Base-by-base conservation (phyloP, 2,329 filamentous ascomycete species). In the Pezicula rhizophila region DNA sequence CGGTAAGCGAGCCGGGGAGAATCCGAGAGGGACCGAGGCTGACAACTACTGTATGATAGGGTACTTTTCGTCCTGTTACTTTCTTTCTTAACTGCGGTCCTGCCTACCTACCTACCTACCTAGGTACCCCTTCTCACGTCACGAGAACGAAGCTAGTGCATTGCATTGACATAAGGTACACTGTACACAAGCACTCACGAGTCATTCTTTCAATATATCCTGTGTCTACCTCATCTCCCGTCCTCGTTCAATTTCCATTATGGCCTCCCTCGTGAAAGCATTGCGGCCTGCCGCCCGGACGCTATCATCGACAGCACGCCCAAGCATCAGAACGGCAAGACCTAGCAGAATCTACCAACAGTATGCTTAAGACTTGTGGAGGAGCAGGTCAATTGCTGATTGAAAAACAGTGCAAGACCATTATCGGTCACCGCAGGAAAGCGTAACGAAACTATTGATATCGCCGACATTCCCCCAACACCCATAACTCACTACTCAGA, bases 401-500 rank as follows among this genome's bases (percentile, higher is more conserved):
- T 34, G 25, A 33, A 25, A 42, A 20, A 37, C 46, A 75, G 70
- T 56, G 59, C 65, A 11, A 78, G 82, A 57, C 63, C 75, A 17
- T 76, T 89, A 50, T 85, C 83, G 34, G 77, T 77, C 43, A 86
- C 84, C 0, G 57, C 75, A 40, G 66, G 71, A 53, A 76, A 76
- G 58, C 77, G 73, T 57, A 74, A 75, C 57, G 68, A 77, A 52
- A 63, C 67, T 43, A 61, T 74, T 51, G 78, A 93, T 68, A 82
- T 95, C 61, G 77, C 84, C 52, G 83, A 87, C 42, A 78, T 96
- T 56, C 84, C 85, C 0, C 92, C 93, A 1, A 96, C 92, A 5
- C 93, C 93, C 46, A 96, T 99, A 70, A 87, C 87, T 39, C 90
- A 95, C 69, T 77, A 96, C 56, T 95, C 89, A 59, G 93, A 99